Conservation (phyloP, 371 early-diverging fungal species). For the Fennellomyces sp. region DNA sequence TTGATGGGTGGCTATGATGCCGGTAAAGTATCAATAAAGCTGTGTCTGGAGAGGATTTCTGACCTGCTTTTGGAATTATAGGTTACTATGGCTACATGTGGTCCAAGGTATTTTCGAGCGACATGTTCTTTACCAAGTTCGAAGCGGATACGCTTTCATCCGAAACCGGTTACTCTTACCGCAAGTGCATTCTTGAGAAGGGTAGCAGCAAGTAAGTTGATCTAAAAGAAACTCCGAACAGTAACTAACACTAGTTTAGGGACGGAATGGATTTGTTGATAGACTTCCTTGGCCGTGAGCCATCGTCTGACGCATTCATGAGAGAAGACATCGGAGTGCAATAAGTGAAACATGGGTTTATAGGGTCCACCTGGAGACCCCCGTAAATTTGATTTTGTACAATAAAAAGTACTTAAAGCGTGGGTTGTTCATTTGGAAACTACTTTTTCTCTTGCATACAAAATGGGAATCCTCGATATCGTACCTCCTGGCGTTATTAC, state of each 20-base stretch:
- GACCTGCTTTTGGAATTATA: neutral
- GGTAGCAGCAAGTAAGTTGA: constrained; percentile 66
- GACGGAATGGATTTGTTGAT: constrained; percentile 67
- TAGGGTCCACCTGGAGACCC: neutral
- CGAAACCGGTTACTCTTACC: constrained; percentile 63
- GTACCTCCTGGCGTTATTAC: constrained; percentile 89
- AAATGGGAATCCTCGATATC: constrained; percentile 77
- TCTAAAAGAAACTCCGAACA: neutral
- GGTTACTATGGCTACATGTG: constrained; percentile 71
- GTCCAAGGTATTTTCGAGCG: constrained; percentile 84
- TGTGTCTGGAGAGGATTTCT: neutral
- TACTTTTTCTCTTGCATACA: neutral
- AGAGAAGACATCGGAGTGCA: constrained; percentile 47
- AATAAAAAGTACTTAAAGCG: neutral
- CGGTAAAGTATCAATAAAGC: constrained; percentile 25
- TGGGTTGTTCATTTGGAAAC: neutral
- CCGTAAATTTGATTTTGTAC: neutral
- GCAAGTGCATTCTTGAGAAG: constrained; percentile 66
- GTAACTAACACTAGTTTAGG: neutral
- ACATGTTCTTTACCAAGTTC: constrained; percentile 84
- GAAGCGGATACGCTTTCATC: constrained; percentile 58
- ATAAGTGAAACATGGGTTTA: neutral
- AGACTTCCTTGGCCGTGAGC: constrained; percentile 84
- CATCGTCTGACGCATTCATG: constrained; percentile 79
- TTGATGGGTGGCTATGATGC: constrained; percentile 88